These are phyloP conservation scores for Ballota nigra DNA, from an alignment of 257 asterid genomes.

Conservation along the genomic window DNA sequence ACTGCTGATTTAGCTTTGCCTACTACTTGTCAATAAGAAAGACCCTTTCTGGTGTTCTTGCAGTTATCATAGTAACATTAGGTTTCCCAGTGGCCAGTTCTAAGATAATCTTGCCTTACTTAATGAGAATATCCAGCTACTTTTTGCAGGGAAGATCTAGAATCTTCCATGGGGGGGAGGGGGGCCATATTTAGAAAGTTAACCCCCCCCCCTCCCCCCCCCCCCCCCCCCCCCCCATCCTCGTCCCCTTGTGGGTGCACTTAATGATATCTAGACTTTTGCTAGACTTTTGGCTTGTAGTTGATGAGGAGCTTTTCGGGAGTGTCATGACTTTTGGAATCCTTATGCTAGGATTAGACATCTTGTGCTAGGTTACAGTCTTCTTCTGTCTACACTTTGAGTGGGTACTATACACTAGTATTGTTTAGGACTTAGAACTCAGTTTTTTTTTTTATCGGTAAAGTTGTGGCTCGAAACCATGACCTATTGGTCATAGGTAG, in stretches of 20 bases:
- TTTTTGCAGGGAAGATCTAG: neutral
- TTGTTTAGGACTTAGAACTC: neutral
- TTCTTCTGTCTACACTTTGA: neutral
- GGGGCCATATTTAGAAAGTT: no score
- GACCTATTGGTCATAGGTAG: no score
- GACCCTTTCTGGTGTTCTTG: neutral
- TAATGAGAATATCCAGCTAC: neutral
- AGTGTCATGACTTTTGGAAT: neutral
- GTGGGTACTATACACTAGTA: neutral
- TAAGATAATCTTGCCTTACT: neutral
- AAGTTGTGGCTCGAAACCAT: no score
- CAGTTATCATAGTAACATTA: neutral
- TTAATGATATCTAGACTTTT: neutral
- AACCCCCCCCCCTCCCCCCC: neutral
- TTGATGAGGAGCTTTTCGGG: conserved; percentile 8
- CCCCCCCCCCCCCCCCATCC: neutral
- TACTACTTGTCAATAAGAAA: neutral
- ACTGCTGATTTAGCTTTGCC: neutral
- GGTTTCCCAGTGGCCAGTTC: neutral
- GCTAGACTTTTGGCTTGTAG: neutral
- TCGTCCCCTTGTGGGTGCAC: neutral
- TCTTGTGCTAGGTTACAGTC: neutral
- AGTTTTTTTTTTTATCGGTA: no score
- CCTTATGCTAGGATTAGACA: neutral
- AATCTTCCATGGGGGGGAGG: neutral